Base-by-base conservation (phyloP, 495 filamentous ascomycete genomes). In the Penicillium macrosclerotiorum region DNA sequence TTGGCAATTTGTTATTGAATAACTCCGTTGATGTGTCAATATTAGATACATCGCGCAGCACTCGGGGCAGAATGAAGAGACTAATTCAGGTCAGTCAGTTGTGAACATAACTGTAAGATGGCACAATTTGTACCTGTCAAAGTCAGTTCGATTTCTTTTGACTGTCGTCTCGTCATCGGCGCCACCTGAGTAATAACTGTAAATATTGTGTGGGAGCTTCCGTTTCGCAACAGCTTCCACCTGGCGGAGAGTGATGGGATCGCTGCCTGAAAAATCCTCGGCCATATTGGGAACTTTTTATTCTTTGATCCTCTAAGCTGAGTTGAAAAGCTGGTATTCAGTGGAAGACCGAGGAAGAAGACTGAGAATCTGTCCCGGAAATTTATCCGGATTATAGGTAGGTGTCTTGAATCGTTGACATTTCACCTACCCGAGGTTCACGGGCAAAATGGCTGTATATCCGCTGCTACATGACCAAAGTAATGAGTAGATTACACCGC, bases 21-120 rank as follows among this genome's bases (percentile, higher is more conserved):
- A 80, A 50, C 4, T 47, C 51, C 0, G 63, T 69, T 6, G 63
- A 66, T 8, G 67, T 69, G 43, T 79, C 71, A 16, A 75, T 49
- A 3, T 48, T 45, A 7, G 67, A 63, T n/a, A 80, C 71, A 52
- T 81, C 65, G 18, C 65, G 55, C 0, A 82, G 68, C 5, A 79
- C 65, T 4, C 77, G 68, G 12, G 77, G 75, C 12, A 42, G 38
- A 37, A 49, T 11, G 7, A 41, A 31, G 2, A 49, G 32, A 17
- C 46, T 49, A n/a, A n/a, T n/a, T n/a, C n/a, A n/a, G n/a, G n/a
- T n/a, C n/a, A n/a, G n/a, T n/a, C n/a, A n/a, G n/a, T n/a, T n/a
- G n/a, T n/a, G n/a, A n/a, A n/a, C n/a, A n/a, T n/a, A n/a, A n/a
- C n/a, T n/a, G n/a, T n/a, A n/a, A n/a, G n/a, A n/a, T n/a, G n/a